Evolutionary conservation across 2,329 filamentous ascomycete genomes (phyloP).

Genomic region (Phoma sp.): DNA sequence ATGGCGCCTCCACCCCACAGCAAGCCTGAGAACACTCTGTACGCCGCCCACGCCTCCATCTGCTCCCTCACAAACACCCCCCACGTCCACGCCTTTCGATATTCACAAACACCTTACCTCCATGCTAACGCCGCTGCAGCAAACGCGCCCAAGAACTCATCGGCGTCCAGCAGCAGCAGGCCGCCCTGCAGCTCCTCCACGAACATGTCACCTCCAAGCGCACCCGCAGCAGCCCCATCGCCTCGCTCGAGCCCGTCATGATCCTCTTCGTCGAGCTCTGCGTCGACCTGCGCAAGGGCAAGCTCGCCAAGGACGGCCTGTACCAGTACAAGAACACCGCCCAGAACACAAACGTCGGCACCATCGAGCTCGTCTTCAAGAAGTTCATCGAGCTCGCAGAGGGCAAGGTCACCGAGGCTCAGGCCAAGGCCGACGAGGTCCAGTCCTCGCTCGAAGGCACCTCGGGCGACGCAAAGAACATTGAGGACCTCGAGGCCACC

Average conservation of each 20-base stretch:
- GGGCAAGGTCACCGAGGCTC: slow-evolving; percentile 92
- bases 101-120: background rate
- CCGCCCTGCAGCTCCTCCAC: slow-evolving; percentile 92
- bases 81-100: background rate
- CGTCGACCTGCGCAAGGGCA: slow-evolving; percentile 97
- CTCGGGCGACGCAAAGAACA: slow-evolving; percentile 72
- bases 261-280: slow-evolving; percentile 95
- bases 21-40: slow-evolving; percentile 97
- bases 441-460: slow-evolving; percentile 81
- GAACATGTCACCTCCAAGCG: slow-evolving; percentile 99
- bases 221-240: slow-evolving; percentile 95
- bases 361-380: slow-evolving; percentile 92
- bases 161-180: slow-evolving; percentile 90
- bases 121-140: slow-evolving; percentile 33
- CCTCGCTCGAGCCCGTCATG: slow-evolving; percentile 97
- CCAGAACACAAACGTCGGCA: slow-evolving; percentile 97
- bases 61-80: slow-evolving; percentile 11
- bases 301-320: slow-evolving; percentile 96
- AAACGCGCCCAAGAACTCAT: slow-evolving; percentile 96
- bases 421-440: slow-evolving; percentile 94
- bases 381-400: slow-evolving; percentile 98
- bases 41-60: slow-evolving; percentile 20
- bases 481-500: slow-evolving; percentile 95
- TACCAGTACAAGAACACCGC: slow-evolving; percentile 99
- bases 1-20: slow-evolving; percentile 97